Conservation (phyloP, 306 rosid genomes). For the Rosa chinensis region DNA sequence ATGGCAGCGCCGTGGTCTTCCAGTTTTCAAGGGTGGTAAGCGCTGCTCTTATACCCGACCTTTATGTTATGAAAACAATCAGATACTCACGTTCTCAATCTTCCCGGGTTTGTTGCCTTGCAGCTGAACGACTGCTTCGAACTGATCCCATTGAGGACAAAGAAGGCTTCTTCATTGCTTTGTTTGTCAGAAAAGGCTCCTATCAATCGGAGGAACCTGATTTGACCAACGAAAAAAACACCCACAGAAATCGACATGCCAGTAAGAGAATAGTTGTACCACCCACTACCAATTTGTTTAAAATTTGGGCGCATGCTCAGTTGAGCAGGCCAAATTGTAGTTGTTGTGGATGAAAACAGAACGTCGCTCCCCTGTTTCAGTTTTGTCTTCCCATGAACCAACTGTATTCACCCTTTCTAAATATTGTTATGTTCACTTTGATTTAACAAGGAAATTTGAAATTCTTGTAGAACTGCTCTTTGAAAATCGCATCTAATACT, state of each 20-base stretch:
- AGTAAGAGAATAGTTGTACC: constrained; percentile 18
- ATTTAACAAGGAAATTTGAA: not conserved
- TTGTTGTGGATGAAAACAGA: not conserved
- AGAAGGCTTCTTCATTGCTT: constrained; percentile 86
- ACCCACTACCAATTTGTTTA: constrained; percentile 30
- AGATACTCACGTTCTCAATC: not conserved
- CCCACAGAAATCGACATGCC: not conserved
- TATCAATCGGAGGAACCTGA: not conserved
- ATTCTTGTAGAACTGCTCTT: not conserved
- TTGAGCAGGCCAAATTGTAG: constrained; percentile 5
- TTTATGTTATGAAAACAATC: not conserved
- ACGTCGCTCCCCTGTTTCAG: not conserved
- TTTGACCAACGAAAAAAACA: not conserved
- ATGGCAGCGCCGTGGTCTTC: constrained; percentile 73
- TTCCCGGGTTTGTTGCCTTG: not conserved
- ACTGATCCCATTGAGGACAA: constrained; percentile 69
- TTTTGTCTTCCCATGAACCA: not conserved
- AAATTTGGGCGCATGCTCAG: constrained; percentile 30
- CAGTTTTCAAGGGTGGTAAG: constrained; percentile 67
- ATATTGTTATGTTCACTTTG: not conserved
- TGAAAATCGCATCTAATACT: not conserved
- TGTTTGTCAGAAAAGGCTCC: constrained; percentile 41
- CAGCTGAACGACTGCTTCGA: constrained; percentile 60
- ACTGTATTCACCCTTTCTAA: not conserved
- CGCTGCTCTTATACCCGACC: not conserved